Evolutionary conservation across 2,329 filamentous ascomycete species (phyloP).

Genomic region (Aspergillus clavatus): DNA sequence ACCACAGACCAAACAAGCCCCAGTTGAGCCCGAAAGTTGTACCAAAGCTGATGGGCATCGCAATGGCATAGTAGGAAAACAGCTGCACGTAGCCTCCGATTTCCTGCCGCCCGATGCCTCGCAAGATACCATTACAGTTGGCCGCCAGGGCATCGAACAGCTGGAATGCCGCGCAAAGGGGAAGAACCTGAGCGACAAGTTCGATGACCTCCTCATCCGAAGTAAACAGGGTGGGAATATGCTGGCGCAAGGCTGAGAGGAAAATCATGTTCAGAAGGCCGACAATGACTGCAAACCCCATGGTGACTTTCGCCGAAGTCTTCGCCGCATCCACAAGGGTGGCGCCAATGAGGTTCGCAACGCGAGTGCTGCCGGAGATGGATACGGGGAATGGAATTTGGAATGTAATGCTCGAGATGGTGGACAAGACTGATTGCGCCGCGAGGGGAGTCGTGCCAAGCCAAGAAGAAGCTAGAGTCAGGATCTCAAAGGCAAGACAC

Average conservation of each 20-base stretch:
- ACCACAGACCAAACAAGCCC: conserved; percentile 78
- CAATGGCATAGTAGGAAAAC: conserved; percentile 79
- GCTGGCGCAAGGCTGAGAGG: conserved; percentile 62
- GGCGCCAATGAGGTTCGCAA: conserved; percentile 89
- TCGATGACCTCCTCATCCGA: conserved; percentile 64
- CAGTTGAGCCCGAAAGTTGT: conserved; percentile 72
- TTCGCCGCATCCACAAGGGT: conserved; percentile 75
- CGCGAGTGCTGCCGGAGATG: conserved; percentile 80
- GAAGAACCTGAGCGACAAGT: conserved; percentile 65
- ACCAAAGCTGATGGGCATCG: conserved; percentile 75
- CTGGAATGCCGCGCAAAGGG: conserved; percentile 82
- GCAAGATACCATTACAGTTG: conserved; percentile 75
- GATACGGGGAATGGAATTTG: conserved; percentile 89
- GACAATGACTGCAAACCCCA: conserved; percentile 63
- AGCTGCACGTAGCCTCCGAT: conserved; percentile 87
- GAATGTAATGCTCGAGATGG: conserved; percentile 73
- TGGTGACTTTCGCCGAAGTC: conserved; percentile 70
- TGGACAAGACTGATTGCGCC: conserved; percentile 80
- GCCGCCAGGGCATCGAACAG: conserved; percentile 78
- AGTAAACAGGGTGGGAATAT: conserved; percentile 76
- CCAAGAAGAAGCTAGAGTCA: conserved; percentile 76
- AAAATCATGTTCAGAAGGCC: conserved; percentile 73
- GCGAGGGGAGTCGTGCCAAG: conserved; percentile 76
- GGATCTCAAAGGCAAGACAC: conserved; percentile 85
- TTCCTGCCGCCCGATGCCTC: conserved; percentile 82